phyloP scores from a whole-genome alignment of 805 yeast genomes.

The Saccharomycopsis malanga region DNA sequence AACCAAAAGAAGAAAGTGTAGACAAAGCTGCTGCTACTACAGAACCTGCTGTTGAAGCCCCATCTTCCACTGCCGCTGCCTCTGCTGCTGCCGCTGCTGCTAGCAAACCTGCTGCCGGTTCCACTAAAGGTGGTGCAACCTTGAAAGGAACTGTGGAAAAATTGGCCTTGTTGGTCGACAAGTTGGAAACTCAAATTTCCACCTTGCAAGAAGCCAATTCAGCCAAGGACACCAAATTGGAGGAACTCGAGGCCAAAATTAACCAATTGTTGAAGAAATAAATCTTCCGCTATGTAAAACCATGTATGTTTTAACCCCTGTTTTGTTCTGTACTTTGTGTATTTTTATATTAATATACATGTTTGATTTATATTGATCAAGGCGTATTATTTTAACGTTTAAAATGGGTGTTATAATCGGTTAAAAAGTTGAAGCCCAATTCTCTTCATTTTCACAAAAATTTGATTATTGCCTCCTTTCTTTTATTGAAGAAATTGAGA shows the following conservation, averaged over 20 bases:
- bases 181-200: conserved; percentile 49
- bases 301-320: too few relatives aligned
- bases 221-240: conserved; percentile 61
- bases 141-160: conserved; percentile 67
- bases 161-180: conserved; percentile 48
- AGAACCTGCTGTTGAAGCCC: conserved; percentile 19
- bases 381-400: too few relatives aligned
- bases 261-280: conserved; percentile 44
- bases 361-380: too few relatives aligned
- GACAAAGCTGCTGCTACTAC: conserved; percentile 20
- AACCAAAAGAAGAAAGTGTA: conserved; percentile 21
- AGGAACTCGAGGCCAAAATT: conserved; percentile 52
- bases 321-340: too few relatives aligned
- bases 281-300: too few relatives aligned
- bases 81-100: conserved; percentile 24
- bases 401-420: too few relatives aligned
- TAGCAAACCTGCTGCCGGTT: conserved; percentile 34
- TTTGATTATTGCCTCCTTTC: too few relatives aligned
- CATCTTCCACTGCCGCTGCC: conserved; percentile 4
- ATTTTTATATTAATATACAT: too few relatives aligned
- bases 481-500: too few relatives aligned
- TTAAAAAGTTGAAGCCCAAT: too few relatives aligned
- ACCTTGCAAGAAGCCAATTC: conserved; percentile 44
- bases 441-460: too few relatives aligned
- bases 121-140: conserved; percentile 35